Base-by-base conservation (phyloP, 495 filamentous ascomycete genomes). In the Penicillium angulare region DNA sequence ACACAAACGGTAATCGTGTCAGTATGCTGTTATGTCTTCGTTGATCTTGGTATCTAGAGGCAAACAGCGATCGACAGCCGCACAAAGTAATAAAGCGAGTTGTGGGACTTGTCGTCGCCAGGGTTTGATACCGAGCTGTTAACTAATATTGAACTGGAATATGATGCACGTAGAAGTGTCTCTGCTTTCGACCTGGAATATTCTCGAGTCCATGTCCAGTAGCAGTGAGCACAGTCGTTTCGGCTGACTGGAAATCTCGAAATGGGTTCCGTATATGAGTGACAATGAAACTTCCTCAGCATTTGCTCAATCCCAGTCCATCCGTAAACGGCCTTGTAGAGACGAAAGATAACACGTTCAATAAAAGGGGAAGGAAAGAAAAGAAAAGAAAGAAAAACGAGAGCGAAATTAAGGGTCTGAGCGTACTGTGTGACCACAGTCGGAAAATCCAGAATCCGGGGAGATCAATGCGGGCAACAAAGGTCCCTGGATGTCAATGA, bases 11-110 rank as follows among this genome's bases (percentile, higher is more conserved):
- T 29, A 29, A 51, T 42, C 41, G 35, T 59, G 54, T 36, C 57
- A 49, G 51, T 61, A 59, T 55, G 52, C 57, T 58, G 43, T 52
- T 38, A 41, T 42, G 47, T 46, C 50, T 55, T 52, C 36, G 7
- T 69, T 52, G 43, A 48, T 67, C 46, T 69, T 18, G 61, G 59
- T 67, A 67, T 47, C 53, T 55, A 57, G 57, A 65, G 57, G 59
- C 55, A 67, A 45, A 67, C 61, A 65, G 54, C 66, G 56, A 59
- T 56, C 61, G 64, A 67, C 64, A 64, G 58, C 55, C 56, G 55
- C 57, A 64, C 60, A 53, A 7, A 16, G 29, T 15, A 31, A 12
- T 31, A 55, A 43, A 49, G 46, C 27, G 44, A 50, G 33, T 53
- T 49, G 53, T 48, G 55, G 56, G 53, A 23, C 60, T 59, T 62